Evolutionary conservation across 345 rosid genomes (phyloP).

Genomic region (Melaleuca quinquenervia): DNA sequence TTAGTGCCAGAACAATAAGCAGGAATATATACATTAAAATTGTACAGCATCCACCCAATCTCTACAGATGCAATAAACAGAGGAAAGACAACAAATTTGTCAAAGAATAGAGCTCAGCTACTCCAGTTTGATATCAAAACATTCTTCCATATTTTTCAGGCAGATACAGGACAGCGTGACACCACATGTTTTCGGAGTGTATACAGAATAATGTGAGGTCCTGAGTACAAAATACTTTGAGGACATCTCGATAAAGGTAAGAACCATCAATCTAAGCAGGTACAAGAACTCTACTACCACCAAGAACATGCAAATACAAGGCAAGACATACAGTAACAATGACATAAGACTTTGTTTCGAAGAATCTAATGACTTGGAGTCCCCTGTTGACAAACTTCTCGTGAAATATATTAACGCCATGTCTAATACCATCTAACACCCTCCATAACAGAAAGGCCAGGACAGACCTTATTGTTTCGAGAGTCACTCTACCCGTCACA

Average conservation of each 20-base stretch:
- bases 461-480: conserved; percentile 56
- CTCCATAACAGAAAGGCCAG: conserved; percentile 52
- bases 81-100: not conserved
- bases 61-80: not conserved
- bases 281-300: conserved; percentile 28
- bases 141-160: not conserved
- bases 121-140: not conserved
- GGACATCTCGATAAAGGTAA: not conserved
- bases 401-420: conserved; percentile 26
- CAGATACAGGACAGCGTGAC: not conserved
- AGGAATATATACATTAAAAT: not conserved
- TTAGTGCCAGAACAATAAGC: not conserved
- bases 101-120: not conserved
- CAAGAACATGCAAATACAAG: conserved; percentile 58
- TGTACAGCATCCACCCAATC: not conserved
- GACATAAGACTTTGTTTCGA: conserved; percentile 63
- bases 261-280: conserved; percentile 23
- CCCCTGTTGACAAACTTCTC: conserved; percentile 62
- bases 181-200: not conserved
- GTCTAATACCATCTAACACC: conserved; percentile 44
- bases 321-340: conserved; percentile 72
- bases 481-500: conserved; percentile 86
- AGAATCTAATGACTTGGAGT: conserved; percentile 47
- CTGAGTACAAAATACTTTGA: not conserved
- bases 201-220: not conserved